These are phyloP conservation scores for Cadophora luteo-olivacea DNA, from an alignment of 2,329 filamentous ascomycete genomes.

Conservation along the genomic window DNA sequence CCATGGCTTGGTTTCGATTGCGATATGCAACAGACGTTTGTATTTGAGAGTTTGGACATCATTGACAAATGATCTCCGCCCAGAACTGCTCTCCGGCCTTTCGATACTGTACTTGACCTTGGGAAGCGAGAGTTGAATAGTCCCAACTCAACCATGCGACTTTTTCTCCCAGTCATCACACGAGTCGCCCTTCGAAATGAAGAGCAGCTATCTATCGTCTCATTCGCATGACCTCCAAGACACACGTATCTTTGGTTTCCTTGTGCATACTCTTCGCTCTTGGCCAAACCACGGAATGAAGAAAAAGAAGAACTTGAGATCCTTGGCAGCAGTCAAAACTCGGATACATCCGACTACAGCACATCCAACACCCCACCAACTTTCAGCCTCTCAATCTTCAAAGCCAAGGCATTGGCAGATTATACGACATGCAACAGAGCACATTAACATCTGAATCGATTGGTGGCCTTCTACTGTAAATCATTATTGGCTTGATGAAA, in stretches of 20 bases:
- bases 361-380: neutral
- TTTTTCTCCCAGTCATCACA: too few relatives aligned
- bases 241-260: neutral
- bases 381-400: neutral
- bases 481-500: neutral
- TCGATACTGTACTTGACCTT: neutral
- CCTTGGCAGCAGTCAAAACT: slow-evolving; percentile 1
- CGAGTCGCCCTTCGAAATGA: too few relatives aligned
- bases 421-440: neutral
- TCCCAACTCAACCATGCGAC: too few relatives aligned
- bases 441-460: neutral
- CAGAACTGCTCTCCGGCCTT: neutral
- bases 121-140: neutral
- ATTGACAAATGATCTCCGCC: neutral
- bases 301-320: neutral
- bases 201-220: too few relatives aligned
- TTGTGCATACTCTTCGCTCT: neutral
- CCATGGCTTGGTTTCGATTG: neutral
- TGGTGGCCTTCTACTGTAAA: neutral
- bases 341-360: neutral
- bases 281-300: neutral
- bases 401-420: slow-evolving; percentile 14
- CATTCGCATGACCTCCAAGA: neutral
- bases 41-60: neutral
- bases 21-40: slow-evolving; percentile 9